Evolutionary conservation across 1,284 basidiomycete genomes (phyloP).

Genomic region (Tilletia walkeri): DNA sequence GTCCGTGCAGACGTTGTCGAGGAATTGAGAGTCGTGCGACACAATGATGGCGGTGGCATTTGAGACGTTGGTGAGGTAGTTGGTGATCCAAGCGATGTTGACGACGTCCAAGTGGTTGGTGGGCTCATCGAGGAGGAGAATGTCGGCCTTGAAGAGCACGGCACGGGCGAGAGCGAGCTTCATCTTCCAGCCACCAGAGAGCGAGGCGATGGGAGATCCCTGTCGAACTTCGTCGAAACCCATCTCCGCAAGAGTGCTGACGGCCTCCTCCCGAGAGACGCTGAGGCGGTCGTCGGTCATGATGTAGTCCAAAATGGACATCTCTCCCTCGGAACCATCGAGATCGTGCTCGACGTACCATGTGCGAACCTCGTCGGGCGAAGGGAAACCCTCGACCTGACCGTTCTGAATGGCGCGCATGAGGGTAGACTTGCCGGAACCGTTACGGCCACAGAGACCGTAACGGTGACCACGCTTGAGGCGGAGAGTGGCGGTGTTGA

Average conservation of each 20-base stretch:
- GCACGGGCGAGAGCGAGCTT: conserved; percentile 56
- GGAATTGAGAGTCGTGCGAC: conserved; percentile 56
- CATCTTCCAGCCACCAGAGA: conserved; percentile 57
- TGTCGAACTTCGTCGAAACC: conserved; percentile 55
- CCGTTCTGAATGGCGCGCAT: conserved; percentile 56
- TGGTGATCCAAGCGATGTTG: conserved; percentile 56
- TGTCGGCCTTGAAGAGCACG: conserved; percentile 56
- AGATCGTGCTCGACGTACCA: conserved; percentile 57
- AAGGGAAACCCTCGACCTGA: conserved; percentile 56
- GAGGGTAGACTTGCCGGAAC: conserved; percentile 56
- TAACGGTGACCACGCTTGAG: conserved; percentile 56
- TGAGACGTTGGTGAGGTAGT: conserved; percentile 49
- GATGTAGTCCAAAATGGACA: conserved; percentile 54
- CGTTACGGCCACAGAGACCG: conserved; percentile 56
- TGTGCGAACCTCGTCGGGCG: conserved; percentile 54
- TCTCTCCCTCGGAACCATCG: conserved; percentile 55
- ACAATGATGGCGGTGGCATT: conserved; percentile 55
- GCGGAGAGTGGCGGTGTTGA: conserved; percentile 56
- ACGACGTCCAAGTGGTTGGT: conserved; percentile 57
- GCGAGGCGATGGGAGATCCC: conserved; percentile 52
- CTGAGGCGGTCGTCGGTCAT: conserved; percentile 51
- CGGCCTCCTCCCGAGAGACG: conserved; percentile 44
- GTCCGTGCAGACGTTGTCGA: conserved; percentile 56
- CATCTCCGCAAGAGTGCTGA: conserved; percentile 51
- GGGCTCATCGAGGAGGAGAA: conserved; percentile 55